These are phyloP conservation scores for Eutrema salsugineum DNA, from an alignment of 441 rosid genomes.

Conservation along the genomic window DNA sequence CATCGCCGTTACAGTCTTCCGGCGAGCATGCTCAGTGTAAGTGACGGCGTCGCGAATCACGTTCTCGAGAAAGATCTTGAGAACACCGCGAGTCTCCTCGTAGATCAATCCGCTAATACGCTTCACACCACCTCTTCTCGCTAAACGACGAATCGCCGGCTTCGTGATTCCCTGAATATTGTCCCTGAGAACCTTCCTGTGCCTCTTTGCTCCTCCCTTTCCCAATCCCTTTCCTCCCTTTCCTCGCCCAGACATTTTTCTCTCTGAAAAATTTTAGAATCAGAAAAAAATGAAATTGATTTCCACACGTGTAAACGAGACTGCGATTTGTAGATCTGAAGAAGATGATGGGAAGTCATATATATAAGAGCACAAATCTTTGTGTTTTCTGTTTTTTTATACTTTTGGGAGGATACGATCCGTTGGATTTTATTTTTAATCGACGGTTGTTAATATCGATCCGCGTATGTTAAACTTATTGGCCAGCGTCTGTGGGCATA, in stretches of 20 bases:
- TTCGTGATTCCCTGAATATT: constrained; percentile 31
- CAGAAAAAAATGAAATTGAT: neutral
- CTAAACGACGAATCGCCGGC: constrained; percentile 39
- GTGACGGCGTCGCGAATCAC: constrained; percentile 28
- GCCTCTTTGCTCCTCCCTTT: constrained; percentile 40
- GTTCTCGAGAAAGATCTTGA: constrained; percentile 27
- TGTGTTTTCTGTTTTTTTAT: neutral
- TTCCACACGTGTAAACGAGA: neutral
- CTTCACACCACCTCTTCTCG: constrained; percentile 44
- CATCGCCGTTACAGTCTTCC: constrained; percentile 45
- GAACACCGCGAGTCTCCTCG: constrained; percentile 37
- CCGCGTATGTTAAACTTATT: neutral
- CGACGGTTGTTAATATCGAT: neutral
- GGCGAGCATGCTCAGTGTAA: constrained; percentile 34
- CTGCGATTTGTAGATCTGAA: neutral
- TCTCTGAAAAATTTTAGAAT: neutral
- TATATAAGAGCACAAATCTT: neutral
- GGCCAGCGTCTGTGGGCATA: rapidly evolving
- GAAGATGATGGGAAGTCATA: constrained; percentile 10
- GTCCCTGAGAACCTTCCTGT: constrained; percentile 32
- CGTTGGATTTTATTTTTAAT: constrained; percentile 19
- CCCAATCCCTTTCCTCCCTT: constrained; percentile 39
- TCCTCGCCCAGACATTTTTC: constrained; percentile 25
- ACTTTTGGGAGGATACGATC: neutral
- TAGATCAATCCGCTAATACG: constrained; percentile 39